phyloP scores from a whole-genome alignment of 139 green algal species.

The Closterium sp. region DNA sequence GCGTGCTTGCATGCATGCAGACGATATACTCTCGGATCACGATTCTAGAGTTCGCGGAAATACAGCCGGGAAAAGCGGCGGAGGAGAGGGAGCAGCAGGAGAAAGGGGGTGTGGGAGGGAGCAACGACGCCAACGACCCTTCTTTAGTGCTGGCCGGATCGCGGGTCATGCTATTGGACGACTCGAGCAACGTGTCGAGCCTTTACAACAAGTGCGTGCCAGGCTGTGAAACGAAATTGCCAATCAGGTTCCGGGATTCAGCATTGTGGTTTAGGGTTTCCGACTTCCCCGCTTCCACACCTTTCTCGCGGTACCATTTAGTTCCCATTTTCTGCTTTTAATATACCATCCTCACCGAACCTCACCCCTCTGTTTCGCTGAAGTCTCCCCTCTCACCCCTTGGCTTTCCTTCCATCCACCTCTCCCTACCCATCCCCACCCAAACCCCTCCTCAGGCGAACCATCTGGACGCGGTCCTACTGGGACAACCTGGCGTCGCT shows the following conservation, averaged over 20 bases:
- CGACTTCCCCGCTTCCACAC: too few relatives aligned
- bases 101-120: too few relatives aligned
- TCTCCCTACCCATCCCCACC: not conserved
- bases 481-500: not conserved
- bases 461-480: not conserved
- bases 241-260: too few relatives aligned
- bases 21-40: not conserved
- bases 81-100: not conserved
- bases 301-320: too few relatives aligned
- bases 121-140: not conserved
- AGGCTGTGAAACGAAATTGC: too few relatives aligned
- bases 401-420: not conserved
- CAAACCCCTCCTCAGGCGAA: not conserved
- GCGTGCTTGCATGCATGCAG: not conserved
- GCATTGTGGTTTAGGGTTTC: too few relatives aligned
- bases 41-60: not conserved
- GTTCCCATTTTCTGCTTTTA: not conserved
- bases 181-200: not conserved
- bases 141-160: not conserved
- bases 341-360: not conserved
- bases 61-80: not conserved
- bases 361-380: too few relatives aligned
- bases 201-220: not conserved
- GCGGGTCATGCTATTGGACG: not conserved
- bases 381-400: not conserved